Evolutionary conservation across 2,329 filamentous ascomycete genomes (phyloP), one percentile per base, ranked within the genome.

Genomic region (Triangularia setosa): DNA sequence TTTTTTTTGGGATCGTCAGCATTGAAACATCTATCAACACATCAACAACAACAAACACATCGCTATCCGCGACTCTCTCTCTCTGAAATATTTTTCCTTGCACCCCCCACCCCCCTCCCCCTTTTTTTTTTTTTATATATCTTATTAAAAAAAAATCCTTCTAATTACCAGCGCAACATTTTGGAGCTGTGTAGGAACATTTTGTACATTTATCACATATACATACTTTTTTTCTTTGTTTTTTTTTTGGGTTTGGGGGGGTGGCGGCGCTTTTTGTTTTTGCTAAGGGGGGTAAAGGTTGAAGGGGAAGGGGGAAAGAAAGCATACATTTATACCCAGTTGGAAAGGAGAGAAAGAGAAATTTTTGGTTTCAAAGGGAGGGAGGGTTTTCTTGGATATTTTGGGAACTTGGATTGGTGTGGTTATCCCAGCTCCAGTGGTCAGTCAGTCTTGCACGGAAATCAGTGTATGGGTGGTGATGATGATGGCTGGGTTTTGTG

Each of bases 51-150:
- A 40, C 57, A 21, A 3, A 9, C 30, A 59, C 57, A 44, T 60
- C 40, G 58, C 58, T n/a, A 60, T 25, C 58, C 58, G 58, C 58
- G 58, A 53, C 18, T n/a, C 14, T 48, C n/a, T 53, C 14, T n/a
- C 11, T n/a, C 35, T n/a, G n/a, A 35, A 48, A 11, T 12, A 33
- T 4, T 28, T 60, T 60, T 60, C 40, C 40, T 60, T 60, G 40
- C 18, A 21, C 21, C n/a, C n/a, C n/a, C n/a, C n/a, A n/a, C n/a
- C n/a, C n/a, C n/a, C n/a, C n/a, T n/a, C n/a, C n/a, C n/a, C n/a
- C n/a, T n/a, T n/a, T n/a, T n/a, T n/a, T n/a, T n/a, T n/a, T n/a
- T n/a, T n/a, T n/a, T n/a, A n/a, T n/a, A n/a, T n/a, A n/a, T n/a
- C n/a, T n/a, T n/a, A n/a, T 48, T 48, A 48, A 60, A n/a, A n/a